Percentiles rank a stretch among this genome's conserved stretches.
Evolutionary conservation across 2,329 filamentous ascomycete genomes (phyloP).

Genomic region (Aureobasidium melanogenum): DNA sequence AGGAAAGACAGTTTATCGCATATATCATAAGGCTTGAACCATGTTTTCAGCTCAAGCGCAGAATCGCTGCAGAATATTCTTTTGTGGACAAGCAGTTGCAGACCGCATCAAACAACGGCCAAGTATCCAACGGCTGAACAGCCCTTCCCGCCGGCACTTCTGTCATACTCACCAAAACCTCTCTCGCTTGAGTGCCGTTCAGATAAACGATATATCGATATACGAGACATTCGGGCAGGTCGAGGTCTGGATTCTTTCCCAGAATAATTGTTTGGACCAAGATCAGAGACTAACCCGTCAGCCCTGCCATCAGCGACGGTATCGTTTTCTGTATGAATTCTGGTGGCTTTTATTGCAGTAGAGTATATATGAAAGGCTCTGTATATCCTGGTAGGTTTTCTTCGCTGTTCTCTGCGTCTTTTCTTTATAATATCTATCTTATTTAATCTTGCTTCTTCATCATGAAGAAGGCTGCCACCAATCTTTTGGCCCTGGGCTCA

Average conservation of each 20-base stretch:
- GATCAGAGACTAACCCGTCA: background rate
- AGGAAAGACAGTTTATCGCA: background rate
- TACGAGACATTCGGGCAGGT: background rate
- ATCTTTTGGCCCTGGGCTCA: slow-evolving; percentile 1
- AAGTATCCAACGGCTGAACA: slow-evolving; percentile 4
- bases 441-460: background rate
- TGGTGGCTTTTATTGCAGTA: background rate
- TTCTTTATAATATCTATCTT: background rate
- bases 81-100: background rate
- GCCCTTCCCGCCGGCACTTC: slow-evolving; percentile 4
- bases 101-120: background rate
- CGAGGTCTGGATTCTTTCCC: background rate
- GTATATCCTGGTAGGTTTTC: background rate
- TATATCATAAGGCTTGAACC: background rate
- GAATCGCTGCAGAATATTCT: background rate
- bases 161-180: background rate
- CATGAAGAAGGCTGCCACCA: slow-evolving; percentile 4
- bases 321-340: background rate
- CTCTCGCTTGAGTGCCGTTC: background rate
- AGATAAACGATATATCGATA: background rate
- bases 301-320: background rate
- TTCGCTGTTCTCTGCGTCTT: background rate
- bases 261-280: background rate
- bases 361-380: background rate
- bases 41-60: background rate